A percentile compares a stretch with the other conserved stretches of the same genome.
phyloP scores from a whole-genome alignment of 805 yeast species.

The Wickerhamomyces chambardii region DNA sequence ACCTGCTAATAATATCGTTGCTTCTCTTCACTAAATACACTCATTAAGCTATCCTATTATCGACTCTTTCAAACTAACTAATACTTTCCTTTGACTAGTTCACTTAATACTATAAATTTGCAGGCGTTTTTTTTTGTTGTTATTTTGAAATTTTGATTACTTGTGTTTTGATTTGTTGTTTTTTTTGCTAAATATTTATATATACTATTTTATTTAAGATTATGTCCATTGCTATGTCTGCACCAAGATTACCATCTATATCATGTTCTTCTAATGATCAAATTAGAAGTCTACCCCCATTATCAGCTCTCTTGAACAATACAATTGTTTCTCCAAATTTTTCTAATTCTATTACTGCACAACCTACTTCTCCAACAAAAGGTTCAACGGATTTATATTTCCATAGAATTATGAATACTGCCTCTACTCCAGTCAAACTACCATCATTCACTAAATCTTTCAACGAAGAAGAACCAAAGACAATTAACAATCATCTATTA shows the following conservation, averaged over 20 bases:
- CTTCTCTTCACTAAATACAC: too few species aligned
- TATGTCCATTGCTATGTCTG: slow-evolving; percentile 1
- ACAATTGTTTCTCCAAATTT: not conserved
- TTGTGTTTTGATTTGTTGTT: too few species aligned
- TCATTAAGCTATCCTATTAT: too few species aligned
- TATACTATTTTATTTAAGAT: not conserved
- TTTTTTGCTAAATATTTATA: too few species aligned
- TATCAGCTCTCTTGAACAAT: slow-evolving; percentile 7
- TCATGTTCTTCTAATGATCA: not conserved
- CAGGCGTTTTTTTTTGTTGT: too few species aligned
- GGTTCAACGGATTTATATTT: slow-evolving; percentile 3
- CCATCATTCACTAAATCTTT: slow-evolving; percentile 18
- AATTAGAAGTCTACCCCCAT: slow-evolving; percentile 9
- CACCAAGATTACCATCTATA: slow-evolving; percentile 10
- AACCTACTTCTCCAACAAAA: slow-evolving; percentile 8
- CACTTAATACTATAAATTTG: too few species aligned
- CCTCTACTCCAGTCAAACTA: slow-evolving; percentile 16
- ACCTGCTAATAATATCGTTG: too few species aligned
- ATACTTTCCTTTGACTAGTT: too few species aligned
- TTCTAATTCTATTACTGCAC: slow-evolving; percentile 1
- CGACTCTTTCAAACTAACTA: too few species aligned
- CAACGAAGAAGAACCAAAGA: slow-evolving; percentile 6
- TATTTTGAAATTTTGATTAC: too few species aligned
- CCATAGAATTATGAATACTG: not conserved
- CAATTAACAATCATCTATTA: slow-evolving; percentile 2